Percentiles rank a stretch among this genome's conserved stretches.
Conservation (phyloP, 768 basidiomycete species). For the Tricholoma bakamatsutake region DNA sequence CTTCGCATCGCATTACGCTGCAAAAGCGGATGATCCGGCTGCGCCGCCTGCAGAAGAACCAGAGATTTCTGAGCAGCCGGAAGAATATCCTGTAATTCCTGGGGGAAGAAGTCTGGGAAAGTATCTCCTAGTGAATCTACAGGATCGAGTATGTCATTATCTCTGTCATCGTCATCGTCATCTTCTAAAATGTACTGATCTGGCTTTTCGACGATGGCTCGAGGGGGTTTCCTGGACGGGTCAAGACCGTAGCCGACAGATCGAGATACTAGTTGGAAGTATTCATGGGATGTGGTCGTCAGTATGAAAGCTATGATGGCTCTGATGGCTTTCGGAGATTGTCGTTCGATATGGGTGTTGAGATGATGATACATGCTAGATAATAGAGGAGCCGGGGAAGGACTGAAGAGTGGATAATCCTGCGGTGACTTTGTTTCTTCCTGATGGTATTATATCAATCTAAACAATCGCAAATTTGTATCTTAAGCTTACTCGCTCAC, state of each 20-base stretch:
- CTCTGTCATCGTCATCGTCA: slow-evolving; percentile 33
- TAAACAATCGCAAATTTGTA: neutral
- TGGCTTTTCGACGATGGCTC: slow-evolving; percentile 18
- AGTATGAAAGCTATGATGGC: slow-evolving; percentile 67
- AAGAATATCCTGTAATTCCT: slow-evolving; percentile 43
- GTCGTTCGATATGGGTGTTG: slow-evolving; percentile 44
- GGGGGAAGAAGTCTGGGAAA: slow-evolving; percentile 63
- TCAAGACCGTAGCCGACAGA: slow-evolving; percentile 51
- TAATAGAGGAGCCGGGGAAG: slow-evolving; percentile 44
- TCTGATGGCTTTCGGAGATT: slow-evolving; percentile 40
- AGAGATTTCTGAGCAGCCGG: slow-evolving; percentile 67
- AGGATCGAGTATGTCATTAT: slow-evolving; percentile 34
- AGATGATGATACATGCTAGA: slow-evolving; percentile 58
- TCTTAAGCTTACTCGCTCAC: slow-evolving; percentile 44
- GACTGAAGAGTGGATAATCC: slow-evolving; percentile 38
- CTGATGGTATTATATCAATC: slow-evolving; percentile 18
- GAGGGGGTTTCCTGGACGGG: slow-evolving; percentile 19
- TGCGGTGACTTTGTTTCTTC: slow-evolving; percentile 25
- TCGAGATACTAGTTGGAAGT: slow-evolving; percentile 49
- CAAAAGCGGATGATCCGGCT: slow-evolving; percentile 60
- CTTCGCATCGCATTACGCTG: slow-evolving; percentile 17
- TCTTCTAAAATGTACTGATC: slow-evolving; percentile 30
- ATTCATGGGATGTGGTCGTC: slow-evolving; percentile 55
- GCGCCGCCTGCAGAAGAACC: slow-evolving; percentile 54
- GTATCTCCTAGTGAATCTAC: slow-evolving; percentile 30